Evolutionary conservation across 805 yeast genomes (phyloP).

Genomic region (Isabelozyma pseudorhagii): DNA sequence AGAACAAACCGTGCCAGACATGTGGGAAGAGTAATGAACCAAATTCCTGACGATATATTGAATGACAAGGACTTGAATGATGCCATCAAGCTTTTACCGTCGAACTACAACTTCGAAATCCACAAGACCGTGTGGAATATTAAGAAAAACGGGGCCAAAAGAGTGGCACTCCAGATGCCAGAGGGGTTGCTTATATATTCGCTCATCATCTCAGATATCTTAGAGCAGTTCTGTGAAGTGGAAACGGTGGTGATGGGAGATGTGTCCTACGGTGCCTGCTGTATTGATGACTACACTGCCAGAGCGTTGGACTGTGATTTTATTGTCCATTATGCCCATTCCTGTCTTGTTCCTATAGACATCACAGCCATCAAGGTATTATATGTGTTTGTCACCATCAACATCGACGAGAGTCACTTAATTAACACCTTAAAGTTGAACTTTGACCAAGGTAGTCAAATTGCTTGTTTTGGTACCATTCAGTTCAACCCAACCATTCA

Average conservation of each 20-base stretch:
- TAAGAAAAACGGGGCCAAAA: constrained; percentile 63
- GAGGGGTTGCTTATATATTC: constrained; percentile 91
- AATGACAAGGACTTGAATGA: constrained; percentile 78
- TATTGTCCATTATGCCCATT: constrained; percentile 94
- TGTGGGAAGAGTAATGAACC: constrained; percentile 68
- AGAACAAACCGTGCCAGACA: constrained; percentile 26
- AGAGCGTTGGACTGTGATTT: constrained; percentile 90
- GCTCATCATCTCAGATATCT: constrained; percentile 82
- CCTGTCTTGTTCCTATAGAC: constrained; percentile 94
- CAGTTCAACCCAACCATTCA: constrained; percentile 96
- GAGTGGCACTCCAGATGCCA: constrained; percentile 96
- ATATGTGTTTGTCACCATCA: constrained; percentile 93
- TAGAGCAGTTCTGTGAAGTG: constrained; percentile 85
- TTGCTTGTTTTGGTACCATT: constrained; percentile 92
- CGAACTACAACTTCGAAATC: constrained; percentile 92
- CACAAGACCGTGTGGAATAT: constrained; percentile 96
- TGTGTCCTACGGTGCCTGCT: constrained; percentile 97
- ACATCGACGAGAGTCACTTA: constrained; percentile 80
- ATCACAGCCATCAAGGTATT: constrained; percentile 85
- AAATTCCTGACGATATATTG: constrained; percentile 83
- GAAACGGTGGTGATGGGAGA: constrained; percentile 97
- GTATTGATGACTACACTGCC: constrained; percentile 96
- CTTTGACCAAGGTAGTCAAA: constrained; percentile 56
- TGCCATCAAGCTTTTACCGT: constrained; percentile 78
- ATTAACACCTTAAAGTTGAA: constrained; percentile 72